Percentiles rank a stretch among this genome's conserved stretches.
Evolutionary conservation across 106 monocot species (phyloP).

Genomic region (Acorus calamus): DNA sequence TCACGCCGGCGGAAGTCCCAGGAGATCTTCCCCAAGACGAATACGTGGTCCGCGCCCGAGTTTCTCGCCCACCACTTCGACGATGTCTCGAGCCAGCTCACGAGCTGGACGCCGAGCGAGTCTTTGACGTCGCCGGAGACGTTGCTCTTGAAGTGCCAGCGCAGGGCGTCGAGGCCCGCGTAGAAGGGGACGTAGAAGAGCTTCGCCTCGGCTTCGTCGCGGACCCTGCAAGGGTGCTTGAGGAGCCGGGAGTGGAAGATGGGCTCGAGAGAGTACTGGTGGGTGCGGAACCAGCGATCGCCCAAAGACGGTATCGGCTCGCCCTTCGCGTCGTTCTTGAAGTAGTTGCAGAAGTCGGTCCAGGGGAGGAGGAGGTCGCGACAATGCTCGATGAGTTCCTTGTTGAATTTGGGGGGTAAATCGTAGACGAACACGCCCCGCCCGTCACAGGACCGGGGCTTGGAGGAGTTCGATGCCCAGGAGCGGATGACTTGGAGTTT

Average conservation of each 20-base stretch:
- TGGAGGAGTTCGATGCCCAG: neutral
- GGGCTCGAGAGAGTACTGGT: conserved; percentile 59
- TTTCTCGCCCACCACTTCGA: conserved; percentile 17
- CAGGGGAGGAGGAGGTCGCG: conserved; percentile 27
- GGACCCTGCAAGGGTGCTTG: conserved; percentile 30
- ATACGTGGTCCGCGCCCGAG: conserved; percentile 35
- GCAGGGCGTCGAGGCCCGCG: conserved; percentile 37
- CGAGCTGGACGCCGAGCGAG: conserved; percentile 25
- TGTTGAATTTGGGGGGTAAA: conserved; percentile 46
- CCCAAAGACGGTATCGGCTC: conserved; percentile 21
- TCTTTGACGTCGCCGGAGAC: conserved; percentile 29
- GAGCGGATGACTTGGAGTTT: conserved; percentile 19
- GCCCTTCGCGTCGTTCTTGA: conserved; percentile 33
- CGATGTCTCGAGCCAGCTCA: conserved; percentile 15
- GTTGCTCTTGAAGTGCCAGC: conserved; percentile 43
- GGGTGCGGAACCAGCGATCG: conserved; percentile 30
- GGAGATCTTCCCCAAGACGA: conserved; percentile 50
- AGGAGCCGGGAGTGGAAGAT: conserved; percentile 35
- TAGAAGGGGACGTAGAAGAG: conserved; percentile 61
- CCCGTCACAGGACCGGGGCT: conserved; percentile 10
- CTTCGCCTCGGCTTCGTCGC: conserved; percentile 16
- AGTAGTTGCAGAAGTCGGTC: conserved; percentile 40
- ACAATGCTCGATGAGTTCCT: conserved; percentile 22
- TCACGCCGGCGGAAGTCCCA: conserved; percentile 38
- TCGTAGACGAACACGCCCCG: conserved; percentile 44